These are phyloP conservation scores for Viola pubescens DNA, from an alignment of 441 rosid genomes.

Conservation along the genomic window DNA sequence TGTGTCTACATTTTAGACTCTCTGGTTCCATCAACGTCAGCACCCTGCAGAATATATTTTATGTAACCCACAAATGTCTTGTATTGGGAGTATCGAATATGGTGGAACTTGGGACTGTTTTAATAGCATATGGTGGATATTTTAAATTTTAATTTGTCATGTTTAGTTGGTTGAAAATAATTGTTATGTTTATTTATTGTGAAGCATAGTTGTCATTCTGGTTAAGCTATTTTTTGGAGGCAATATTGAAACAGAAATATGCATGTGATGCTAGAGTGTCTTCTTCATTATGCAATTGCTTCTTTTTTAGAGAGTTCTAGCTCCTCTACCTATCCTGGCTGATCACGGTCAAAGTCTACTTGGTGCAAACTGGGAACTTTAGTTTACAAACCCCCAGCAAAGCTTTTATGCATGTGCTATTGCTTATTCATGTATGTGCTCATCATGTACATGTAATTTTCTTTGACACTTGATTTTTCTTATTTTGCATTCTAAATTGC, in stretches of 20 bases:
- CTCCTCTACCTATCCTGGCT: background rate
- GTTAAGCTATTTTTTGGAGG: no score
- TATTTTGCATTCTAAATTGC: conserved; percentile 10
- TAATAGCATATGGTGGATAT: no score
- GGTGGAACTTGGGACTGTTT: no score
- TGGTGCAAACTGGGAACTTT: no score
- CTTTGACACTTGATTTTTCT: conserved; percentile 11
- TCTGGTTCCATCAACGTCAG: no score
- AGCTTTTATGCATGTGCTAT: background rate
- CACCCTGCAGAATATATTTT: no score
- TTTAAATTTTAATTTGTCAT: no score
- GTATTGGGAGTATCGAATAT: no score
- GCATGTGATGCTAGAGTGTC: background rate
- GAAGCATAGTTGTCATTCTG: background rate
- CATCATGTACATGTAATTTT: background rate
- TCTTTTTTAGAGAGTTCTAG: background rate
- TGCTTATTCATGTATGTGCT: background rate
- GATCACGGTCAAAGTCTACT: background rate
- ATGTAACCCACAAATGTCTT: no score
- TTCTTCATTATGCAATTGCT: background rate
- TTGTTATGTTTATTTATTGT: background rate
- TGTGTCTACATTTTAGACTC: no score
- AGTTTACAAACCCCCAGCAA: background rate
- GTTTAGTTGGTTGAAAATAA: no score
- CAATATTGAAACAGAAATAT: background rate